Evolutionary conservation across 2,329 filamentous ascomycete genomes (phyloP).

Genomic region (Graphilbum sp.): DNA sequence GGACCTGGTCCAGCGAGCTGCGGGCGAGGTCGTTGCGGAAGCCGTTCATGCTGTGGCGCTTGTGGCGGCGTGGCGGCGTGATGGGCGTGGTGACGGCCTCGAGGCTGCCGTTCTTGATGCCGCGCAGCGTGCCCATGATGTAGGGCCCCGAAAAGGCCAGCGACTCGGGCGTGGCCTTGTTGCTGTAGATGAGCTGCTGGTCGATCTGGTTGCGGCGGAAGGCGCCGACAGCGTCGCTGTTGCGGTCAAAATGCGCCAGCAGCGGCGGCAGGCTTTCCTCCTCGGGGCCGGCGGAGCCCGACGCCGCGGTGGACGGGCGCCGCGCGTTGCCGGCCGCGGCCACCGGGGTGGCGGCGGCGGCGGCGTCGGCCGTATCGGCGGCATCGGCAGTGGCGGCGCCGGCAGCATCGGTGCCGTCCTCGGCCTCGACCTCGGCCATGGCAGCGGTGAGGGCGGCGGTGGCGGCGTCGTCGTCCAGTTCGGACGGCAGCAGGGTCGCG

Average conservation of each 20-base stretch:
- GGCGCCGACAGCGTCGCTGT: slow-evolving; percentile 53
- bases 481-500: not conserved
- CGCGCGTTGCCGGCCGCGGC: not conserved
- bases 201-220: slow-evolving; percentile 57
- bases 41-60: slow-evolving; percentile 16
- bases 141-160: slow-evolving; percentile 45
- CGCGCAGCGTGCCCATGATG: slow-evolving; percentile 42
- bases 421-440: slow-evolving; percentile 20
- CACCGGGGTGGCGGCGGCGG: not conserved
- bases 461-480: slow-evolving; percentile 2
- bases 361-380: not conserved
- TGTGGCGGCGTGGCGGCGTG: slow-evolving; percentile 47
- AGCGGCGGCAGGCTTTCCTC: slow-evolving; percentile 31
- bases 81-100: slow-evolving; percentile 51
- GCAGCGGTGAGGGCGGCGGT: not conserved
- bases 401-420: slow-evolving; percentile 26
- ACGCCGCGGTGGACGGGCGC: slow-evolving; percentile 8
- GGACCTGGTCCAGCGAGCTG: slow-evolving; percentile 31
- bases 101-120: slow-evolving; percentile 49
- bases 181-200: slow-evolving; percentile 42
- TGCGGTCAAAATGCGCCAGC: slow-evolving; percentile 51
- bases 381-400: slow-evolving; percentile 31
- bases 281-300: slow-evolving; percentile 30
- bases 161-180: slow-evolving; percentile 44
- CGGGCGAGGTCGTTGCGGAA: slow-evolving; percentile 22